Evolutionary conservation across 176 grass and related monocot genomes (phyloP).

Genomic region (Thinopyrum elongatum): DNA sequence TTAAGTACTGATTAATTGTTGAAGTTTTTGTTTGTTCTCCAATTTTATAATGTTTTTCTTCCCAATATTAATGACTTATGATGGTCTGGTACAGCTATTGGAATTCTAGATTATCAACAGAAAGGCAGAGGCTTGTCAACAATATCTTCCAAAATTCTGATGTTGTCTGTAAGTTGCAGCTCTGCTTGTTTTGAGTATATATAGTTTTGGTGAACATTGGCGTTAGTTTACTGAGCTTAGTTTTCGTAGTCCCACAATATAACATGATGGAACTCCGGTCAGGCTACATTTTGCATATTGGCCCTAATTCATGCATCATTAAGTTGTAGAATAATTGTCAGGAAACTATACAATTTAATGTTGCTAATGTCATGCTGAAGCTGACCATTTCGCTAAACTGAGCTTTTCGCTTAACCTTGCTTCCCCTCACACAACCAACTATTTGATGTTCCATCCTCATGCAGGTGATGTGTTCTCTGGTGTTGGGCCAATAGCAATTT

Average conservation of each 20-base stretch:
- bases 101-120: slow-evolving; percentile 89
- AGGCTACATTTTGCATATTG: neutral
- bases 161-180: slow-evolving; percentile 77
- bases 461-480: slow-evolving; percentile 90
- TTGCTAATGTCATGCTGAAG: neutral
- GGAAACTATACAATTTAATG: neutral
- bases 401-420: neutral
- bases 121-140: slow-evolving; percentile 76
- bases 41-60: neutral
- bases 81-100: slow-evolving; percentile 66
- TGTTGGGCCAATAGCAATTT: slow-evolving; percentile 88
- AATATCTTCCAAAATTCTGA: slow-evolving; percentile 61
- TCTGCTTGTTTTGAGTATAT: neutral
- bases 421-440: neutral
- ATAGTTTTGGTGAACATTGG: neutral
- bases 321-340: neutral
- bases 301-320: neutral
- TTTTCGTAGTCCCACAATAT: neutral
- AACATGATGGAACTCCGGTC: neutral
- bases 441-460: slow-evolving; percentile 16
- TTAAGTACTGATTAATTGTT: neutral
- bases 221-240: neutral
- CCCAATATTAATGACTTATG: neutral
- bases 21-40: slow-evolving; percentile 19
- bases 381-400: slow-evolving; percentile 1